Conservation (phyloP, 345 rosid species). For the Eucalyptus cloeziana region DNA sequence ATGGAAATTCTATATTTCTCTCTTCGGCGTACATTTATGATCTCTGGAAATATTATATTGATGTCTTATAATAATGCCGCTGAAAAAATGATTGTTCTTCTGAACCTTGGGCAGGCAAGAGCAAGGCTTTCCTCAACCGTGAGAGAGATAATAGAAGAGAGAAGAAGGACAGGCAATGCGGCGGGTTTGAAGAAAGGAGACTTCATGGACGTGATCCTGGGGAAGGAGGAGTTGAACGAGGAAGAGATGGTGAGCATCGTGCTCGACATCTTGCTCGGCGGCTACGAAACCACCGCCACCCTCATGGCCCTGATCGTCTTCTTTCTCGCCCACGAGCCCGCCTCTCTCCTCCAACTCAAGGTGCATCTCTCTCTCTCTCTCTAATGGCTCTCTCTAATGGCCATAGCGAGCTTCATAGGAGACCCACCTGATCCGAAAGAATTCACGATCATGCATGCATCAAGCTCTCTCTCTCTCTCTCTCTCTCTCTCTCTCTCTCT, state of each 20-base stretch:
- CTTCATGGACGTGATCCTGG: constrained; percentile 53
- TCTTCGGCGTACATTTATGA: neutral
- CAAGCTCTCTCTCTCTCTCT: neutral
- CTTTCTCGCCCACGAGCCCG: constrained; percentile 43
- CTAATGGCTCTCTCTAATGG: neutral
- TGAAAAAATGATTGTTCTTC: neutral
- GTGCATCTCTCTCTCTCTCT: constrained; percentile 1
- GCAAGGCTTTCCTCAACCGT: constrained; percentile 48
- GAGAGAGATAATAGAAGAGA: constrained; percentile 27
- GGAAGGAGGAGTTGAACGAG: constrained; percentile 24
- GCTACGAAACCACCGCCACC: constrained; percentile 73
- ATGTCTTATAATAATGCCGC: neutral
- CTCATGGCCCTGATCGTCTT: constrained; percentile 47
- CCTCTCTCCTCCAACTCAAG: constrained; percentile 23
- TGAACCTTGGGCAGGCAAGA: constrained; percentile 47
- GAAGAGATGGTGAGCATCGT: constrained; percentile 59
- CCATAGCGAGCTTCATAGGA: neutral
- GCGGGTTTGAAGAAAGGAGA: constrained; percentile 13
- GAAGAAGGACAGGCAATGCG: constrained; percentile 11
- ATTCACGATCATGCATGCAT: neutral
- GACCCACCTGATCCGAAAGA: too few relatives aligned
- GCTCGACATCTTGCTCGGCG: constrained; percentile 67
- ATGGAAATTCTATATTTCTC: neutral
- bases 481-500: neutral
- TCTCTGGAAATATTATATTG: neutral